These are phyloP conservation scores for Penicillium sp. DNA, from an alignment of 2,329 filamentous ascomycete genomes.

Conservation along the genomic window DNA sequence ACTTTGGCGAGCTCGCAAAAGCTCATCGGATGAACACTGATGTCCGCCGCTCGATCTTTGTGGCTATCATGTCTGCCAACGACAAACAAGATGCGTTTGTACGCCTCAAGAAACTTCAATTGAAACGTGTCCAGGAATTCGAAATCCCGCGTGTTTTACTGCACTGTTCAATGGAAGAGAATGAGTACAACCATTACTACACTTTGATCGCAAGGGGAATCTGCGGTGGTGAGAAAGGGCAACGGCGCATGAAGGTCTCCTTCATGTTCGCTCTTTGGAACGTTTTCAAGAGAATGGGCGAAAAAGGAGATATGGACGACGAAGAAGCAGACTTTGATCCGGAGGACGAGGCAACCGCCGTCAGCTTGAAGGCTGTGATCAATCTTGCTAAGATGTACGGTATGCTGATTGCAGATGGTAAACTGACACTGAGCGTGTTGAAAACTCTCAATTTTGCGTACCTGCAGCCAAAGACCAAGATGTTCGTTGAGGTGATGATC, in stretches of 20 bases:
- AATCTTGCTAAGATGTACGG: slow-evolving; percentile 70
- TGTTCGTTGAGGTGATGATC: slow-evolving; percentile 79
- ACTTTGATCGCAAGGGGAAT: slow-evolving; percentile 78
- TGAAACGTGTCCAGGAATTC: slow-evolving; percentile 82
- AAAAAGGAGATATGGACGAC: slow-evolving; percentile 62
- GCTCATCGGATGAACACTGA: slow-evolving; percentile 85
- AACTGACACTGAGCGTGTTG: slow-evolving; percentile 57
- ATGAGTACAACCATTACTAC: slow-evolving; percentile 90
- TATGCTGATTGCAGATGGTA: slow-evolving; percentile 61
- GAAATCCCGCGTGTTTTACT: slow-evolving; percentile 87
- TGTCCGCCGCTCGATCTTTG: slow-evolving; percentile 86
- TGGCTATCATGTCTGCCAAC: slow-evolving; percentile 80
- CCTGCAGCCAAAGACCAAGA: slow-evolving; percentile 71
- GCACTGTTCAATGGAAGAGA: slow-evolving; percentile 81
- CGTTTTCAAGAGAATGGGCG: slow-evolving; percentile 81
- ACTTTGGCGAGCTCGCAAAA: slow-evolving; percentile 72
- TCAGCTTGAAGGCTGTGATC: slow-evolving; percentile 61
- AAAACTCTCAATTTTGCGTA: slow-evolving; percentile 74
- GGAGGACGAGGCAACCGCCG: slow-evolving; percentile 52
- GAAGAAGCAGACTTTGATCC: slow-evolving; percentile 59
- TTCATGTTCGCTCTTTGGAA: slow-evolving; percentile 89
- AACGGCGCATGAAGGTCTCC: slow-evolving; percentile 71
- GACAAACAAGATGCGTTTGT: slow-evolving; percentile 82
- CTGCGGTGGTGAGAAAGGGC: slow-evolving; percentile 60
- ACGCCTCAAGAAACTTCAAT: slow-evolving; percentile 74